A percentile compares a stretch with the other conserved stretches of the same genome.
Conservation (phyloP, 73 alveolate species). For the Paramecium octaurelia region DNA sequence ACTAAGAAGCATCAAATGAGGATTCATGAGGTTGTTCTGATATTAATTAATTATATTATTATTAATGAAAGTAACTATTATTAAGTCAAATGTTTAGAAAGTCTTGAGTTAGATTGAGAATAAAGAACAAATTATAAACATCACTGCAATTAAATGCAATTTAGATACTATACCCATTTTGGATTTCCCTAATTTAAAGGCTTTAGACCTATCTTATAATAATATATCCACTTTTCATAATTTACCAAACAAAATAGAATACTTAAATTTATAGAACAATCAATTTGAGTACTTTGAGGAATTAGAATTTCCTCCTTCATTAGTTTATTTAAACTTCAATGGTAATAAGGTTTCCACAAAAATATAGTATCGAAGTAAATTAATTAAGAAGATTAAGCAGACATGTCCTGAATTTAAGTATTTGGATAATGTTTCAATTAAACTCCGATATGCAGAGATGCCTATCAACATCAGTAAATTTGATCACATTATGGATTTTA, state of each 20-base stretch:
- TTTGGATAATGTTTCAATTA: background rate
- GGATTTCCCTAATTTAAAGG: background rate
- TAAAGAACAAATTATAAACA: background rate
- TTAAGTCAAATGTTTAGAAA: background rate
- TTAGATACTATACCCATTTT: background rate
- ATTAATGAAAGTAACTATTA: background rate
- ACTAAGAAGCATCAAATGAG: background rate
- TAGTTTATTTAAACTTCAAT: background rate
- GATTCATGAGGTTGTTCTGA: background rate
- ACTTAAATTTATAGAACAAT: background rate
- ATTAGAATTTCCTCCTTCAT: background rate
- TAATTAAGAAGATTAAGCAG: background rate
- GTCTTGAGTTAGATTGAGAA: background rate
- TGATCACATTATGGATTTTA: background rate
- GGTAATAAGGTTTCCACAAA: background rate
- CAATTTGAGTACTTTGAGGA: background rate
- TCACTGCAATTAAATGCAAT: background rate
- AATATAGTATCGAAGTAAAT: background rate
- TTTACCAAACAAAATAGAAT: background rate
- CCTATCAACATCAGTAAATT: background rate
- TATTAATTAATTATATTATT: background rate
- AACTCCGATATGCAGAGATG: background rate
- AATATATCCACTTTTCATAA: background rate
- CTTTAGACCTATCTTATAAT: background rate
- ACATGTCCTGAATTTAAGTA: background rate